Evolutionary conservation across 352 stramenopile genomes (phyloP), one percentile per base, ranked within the genome.

Genomic region (Blastocystis sp.): DNA sequence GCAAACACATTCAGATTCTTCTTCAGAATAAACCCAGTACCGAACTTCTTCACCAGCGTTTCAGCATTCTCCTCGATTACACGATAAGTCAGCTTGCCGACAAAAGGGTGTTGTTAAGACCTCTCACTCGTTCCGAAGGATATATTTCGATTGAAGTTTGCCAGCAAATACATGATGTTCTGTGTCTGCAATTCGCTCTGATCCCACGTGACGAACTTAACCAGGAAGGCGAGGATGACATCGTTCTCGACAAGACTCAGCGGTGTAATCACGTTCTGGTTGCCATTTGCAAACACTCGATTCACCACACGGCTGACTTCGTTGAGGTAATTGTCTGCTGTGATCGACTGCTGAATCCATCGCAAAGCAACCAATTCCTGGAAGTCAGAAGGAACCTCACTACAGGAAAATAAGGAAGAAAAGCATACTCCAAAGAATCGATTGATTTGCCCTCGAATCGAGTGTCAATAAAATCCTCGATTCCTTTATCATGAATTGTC

Each of bases 11-110:
- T 39, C 3, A 85, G 50, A 85, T 85, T 85, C 73, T 85, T 85
- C 26, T 85, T 85, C 50, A 85, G 39, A 47, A 85, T 85, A 30
- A 85, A 85, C 18, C 73, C 73, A 24, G 73, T 85, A 50, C 73
- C 73, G 26, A 85, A 85, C 20, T 24, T 9, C n/a, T 24, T 24
- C 13, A 85, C 73, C 18, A 85, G 56, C 55, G 43, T 24, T 7
- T 68, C 18, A 20, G 53, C 55, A 24, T 85, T 45, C 3, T 8
- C 20, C 37, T 47, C 16, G 54, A 69, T 45, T 24, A 26, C 39
- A 4, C 11, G 20, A 30, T 30, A 13, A 16, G 47, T 68, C 34
- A 43, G 1, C n/a, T 5, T 11, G n/a, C 73, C 73, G 11, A 85
- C 56, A 20, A 41, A 56, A 13, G 73, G 73, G 24, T 85, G 37